Percentiles rank a stretch among this genome's conserved stretches.
Conservation (phyloP, 257 asterid species). For the Gardenia jasminoides region DNA sequence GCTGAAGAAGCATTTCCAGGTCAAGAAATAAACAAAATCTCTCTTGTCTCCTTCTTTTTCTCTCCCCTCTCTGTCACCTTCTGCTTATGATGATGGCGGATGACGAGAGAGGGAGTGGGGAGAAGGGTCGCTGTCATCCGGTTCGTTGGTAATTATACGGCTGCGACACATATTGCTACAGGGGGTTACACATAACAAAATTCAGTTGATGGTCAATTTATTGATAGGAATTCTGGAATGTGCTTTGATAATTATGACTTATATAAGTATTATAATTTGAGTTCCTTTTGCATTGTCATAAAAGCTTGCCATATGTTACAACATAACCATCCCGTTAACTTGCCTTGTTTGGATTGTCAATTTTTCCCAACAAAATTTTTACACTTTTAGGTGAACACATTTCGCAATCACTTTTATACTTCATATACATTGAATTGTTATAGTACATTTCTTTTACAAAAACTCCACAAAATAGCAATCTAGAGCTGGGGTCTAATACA, state of each 20-base stretch:
- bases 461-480: too few relatives aligned
- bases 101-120: neutral
- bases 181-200: neutral
- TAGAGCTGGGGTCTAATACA: too few relatives aligned
- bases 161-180: neutral
- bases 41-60: neutral
- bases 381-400: too few relatives aligned
- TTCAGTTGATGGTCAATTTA: neutral
- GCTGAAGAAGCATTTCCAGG: neutral
- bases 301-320: too few relatives aligned
- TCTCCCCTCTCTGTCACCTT: neutral
- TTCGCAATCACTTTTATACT: too few relatives aligned
- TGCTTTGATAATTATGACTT: too few relatives aligned
- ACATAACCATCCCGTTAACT: too few relatives aligned
- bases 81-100: neutral
- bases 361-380: too few relatives aligned
- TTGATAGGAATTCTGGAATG: neutral
- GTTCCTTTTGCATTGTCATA: neutral
- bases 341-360: too few relatives aligned
- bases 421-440: too few relatives aligned
- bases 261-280: too few relatives aligned
- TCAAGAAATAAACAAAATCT: slow-evolving; percentile 8
- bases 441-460: too few relatives aligned
- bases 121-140: neutral
- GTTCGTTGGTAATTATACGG: neutral